Base-by-base conservation (phyloP, 1,139 yeast species). In the Pichia sp. region DNA sequence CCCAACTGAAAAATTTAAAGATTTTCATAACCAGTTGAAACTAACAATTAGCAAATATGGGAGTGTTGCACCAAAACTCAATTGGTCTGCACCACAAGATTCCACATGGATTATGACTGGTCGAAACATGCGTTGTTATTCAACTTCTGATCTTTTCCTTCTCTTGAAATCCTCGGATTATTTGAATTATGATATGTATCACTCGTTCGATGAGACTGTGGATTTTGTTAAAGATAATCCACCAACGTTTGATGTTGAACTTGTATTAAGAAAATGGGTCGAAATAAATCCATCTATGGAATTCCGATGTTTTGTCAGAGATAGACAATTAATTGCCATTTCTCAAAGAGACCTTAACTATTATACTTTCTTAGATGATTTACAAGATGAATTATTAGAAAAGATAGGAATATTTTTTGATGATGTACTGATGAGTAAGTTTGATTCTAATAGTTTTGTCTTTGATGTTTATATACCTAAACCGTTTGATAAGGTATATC, bases 1-100 rank as follows among this genome's bases (percentile, higher is more conserved):
- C 42, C 79, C 82, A 2, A 63, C 75, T 0, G 58, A 50, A 7
- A 64, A 65, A 23, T 89, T 89, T 53, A 62, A 63, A 8, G 78
- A 72, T 1, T 64, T 88, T 20, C 94, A 88, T 54, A 54, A 64
- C 0, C 55, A 68, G 40, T 68, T 91, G 20, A 63, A 63, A 27
- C 47, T 55, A 0, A 59, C 68, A 23, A 79, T 68, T 28, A 45
- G 41, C 24, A 71, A 64, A 46, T 73, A 65, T 55, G 84, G 83
- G 1, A 64, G 78, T 1, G 88, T 88, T 7, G 70, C 86, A 2
- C 97, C 97, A 1, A 91, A 91, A 56, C 67, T 91, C 51, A 91
- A 91, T 65, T 91, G 98, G 98, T 86, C 96, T 1, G 83, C 96
- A 1, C 98, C 99, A 1, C 82, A 80, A 54, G 99, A 91, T 62